Percentiles rank a stretch among this genome's conserved stretches.
Evolutionary conservation across 228 moss, liverwort and hornwort species (phyloP).

Genomic region (Sphagnum fallax): DNA sequence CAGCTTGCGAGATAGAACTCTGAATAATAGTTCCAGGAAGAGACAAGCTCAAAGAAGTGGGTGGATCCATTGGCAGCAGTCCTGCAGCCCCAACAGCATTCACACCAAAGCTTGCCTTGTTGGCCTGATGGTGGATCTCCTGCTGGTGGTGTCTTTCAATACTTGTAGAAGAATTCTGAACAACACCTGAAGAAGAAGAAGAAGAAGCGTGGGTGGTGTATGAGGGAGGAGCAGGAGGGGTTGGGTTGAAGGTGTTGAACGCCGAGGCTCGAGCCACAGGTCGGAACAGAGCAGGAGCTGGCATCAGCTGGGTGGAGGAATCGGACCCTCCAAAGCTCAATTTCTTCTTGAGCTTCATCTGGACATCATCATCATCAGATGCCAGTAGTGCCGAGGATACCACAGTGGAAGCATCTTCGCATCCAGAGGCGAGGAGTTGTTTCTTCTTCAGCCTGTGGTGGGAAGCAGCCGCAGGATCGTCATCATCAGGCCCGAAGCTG

Average conservation of each 20-base stretch:
- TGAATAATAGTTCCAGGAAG: background rate
- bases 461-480: no score
- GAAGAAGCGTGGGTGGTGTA: slow-evolving; percentile 12
- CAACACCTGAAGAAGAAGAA: slow-evolving; percentile 19
- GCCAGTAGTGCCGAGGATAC: slow-evolving; percentile 2
- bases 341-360: no score
- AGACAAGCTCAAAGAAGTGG: slow-evolving; percentile 7
- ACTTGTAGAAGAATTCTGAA: slow-evolving; percentile 12
- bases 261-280: slow-evolving; percentile 52
- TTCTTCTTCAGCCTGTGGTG: no score
- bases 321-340: no score
- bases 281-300: slow-evolving; percentile 19
- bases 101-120: slow-evolving; percentile 9
- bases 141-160: slow-evolving; percentile 14
- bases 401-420: slow-evolving; percentile 4
- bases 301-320: no score
- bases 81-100: no score
- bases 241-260: slow-evolving; percentile 43
- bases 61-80: background rate
- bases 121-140: slow-evolving; percentile 1
- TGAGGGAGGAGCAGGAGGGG: slow-evolving; percentile 4
- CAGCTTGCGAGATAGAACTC: background rate
- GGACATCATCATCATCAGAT: background rate
- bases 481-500: background rate
- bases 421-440: background rate